Conservation (phyloP, 1,284 basidiomycete genomes). For the Irpex sp. region DNA sequence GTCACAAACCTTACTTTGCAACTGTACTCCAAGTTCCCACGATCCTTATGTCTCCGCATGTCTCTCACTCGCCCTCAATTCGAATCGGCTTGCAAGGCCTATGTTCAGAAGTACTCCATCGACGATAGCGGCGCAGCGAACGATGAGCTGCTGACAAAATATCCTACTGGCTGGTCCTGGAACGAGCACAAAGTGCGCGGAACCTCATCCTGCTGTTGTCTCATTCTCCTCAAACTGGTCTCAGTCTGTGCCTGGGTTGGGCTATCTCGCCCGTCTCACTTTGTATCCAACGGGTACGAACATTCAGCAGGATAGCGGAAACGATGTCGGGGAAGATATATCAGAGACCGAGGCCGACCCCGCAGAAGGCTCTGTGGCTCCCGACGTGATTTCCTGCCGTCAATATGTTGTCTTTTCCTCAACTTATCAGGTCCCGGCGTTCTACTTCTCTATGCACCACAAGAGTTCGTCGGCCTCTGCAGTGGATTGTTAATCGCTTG, state of each 20-base stretch:
- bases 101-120: constrained; percentile 31
- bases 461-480: constrained; percentile 48
- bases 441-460: constrained; percentile 70
- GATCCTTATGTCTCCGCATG: constrained; percentile 39
- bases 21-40: constrained; percentile 32
- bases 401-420: constrained; percentile 69
- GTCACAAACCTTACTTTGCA: constrained; percentile 26
- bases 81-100: constrained; percentile 52
- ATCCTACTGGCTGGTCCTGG: constrained; percentile 45
- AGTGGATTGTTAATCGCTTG: not conserved
- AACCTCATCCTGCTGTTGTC: constrained; percentile 14
- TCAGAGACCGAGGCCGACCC: constrained; percentile 15
- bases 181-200: constrained; percentile 43
- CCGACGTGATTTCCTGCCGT: constrained; percentile 32
- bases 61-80: constrained; percentile 58
- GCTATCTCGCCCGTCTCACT: constrained; percentile 43
- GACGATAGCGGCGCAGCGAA: constrained; percentile 1
- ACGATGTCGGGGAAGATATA: constrained; percentile 4
- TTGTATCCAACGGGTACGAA: constrained; percentile 9
- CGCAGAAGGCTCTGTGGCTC: constrained; percentile 32
- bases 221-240: constrained; percentile 13
- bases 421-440: constrained; percentile 70
- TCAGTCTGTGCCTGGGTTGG: constrained; percentile 34
- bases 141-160: constrained; percentile 4
- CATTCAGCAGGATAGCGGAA: not conserved